Conservation (phyloP, 176 grass and related monocot species). For the Echinochloa phyllopogon region DNA sequence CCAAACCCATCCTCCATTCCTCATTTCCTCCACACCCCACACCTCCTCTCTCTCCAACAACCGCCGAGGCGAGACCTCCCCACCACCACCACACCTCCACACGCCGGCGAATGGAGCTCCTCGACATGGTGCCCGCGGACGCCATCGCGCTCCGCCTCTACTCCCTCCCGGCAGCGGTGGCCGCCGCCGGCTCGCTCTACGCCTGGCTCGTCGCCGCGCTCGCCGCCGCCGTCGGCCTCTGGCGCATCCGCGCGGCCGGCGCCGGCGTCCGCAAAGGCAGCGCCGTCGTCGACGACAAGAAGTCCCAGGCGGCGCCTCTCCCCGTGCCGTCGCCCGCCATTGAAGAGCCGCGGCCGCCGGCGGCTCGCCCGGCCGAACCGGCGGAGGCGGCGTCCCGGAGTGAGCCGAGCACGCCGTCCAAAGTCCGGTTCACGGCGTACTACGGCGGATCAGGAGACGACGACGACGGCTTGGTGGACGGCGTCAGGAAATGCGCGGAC, state of each 20-base stretch:
- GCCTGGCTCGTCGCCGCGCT: constrained; percentile 56
- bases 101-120: constrained; percentile 56
- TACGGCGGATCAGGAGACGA: constrained; percentile 36
- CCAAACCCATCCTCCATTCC: constrained; percentile 16
- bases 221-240: constrained; percentile 64
- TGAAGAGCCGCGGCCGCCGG: not conserved
- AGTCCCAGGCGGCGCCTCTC: not conserved
- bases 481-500: constrained; percentile 20
- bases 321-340: not conserved
- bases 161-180: constrained; percentile 45
- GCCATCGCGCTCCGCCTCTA: constrained; percentile 50
- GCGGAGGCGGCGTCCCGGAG: not conserved
- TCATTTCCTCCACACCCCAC: not conserved
- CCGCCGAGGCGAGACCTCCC: constrained; percentile 6
- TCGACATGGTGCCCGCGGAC: constrained; percentile 57
- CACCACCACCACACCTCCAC: not conserved
- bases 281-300: not conserved
- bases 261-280: not conserved
- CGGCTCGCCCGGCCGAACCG: not conserved
- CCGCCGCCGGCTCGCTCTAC: constrained; percentile 44
- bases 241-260: constrained; percentile 51
- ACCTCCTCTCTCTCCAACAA: constrained; percentile 3
- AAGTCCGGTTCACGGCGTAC: constrained; percentile 68
- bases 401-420: constrained; percentile 44
- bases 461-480: constrained; percentile 16